Evolutionary conservation across 352 stramenopile genomes (phyloP), one percentile per base, ranked within the genome.

Genomic region (Lagenidium giganteum): DNA sequence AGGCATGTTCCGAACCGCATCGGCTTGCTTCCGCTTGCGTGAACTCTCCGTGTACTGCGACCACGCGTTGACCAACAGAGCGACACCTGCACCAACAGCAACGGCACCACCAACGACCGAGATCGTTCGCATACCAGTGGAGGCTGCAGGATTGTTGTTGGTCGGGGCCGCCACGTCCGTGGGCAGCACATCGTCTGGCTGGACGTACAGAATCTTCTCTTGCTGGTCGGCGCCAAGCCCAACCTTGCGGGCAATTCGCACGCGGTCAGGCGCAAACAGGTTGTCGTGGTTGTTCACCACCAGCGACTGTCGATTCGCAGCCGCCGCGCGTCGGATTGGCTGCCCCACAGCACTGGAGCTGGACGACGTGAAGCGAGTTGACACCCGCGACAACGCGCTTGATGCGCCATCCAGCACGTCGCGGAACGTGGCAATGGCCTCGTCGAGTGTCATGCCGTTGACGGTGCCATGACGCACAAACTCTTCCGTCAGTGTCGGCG

Each of bases 231-330:
- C 54, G 30, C 61, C 66, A 32, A 74, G 72, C 5, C 60, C 66
- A 5, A 74, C 51, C 24, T 66, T 77, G 8, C 77, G 61, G 6
- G 58, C 43, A 23, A 89, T 57, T 11, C 75, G 70, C 59, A 89
- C 72, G 8, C 71, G 69, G 40, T 82, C 62, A 2, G 61, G 67
- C 1, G 55, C 57, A 22, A 89, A 86, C 3, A 89, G 41, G 36
- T 89, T 89, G 49, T 85, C 67, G 44, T 89, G 77, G 33, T 89
- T 89, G 49, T 84, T 82, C 17, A 42, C 58, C 27, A 67, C 49
- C 7, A 88, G 60, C n/a, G 59, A 1, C 61, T 58, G 27, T 59
- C 67, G 27, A 26, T 67, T 39, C 0, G 42, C 16, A 11, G 54
- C 45, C 9, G 45, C 43, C 7, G 59, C 40, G 18, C 47, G 50